Conservation (phyloP, 2,329 filamentous ascomycete genomes). For the Sclerotinia trifoliorum region DNA sequence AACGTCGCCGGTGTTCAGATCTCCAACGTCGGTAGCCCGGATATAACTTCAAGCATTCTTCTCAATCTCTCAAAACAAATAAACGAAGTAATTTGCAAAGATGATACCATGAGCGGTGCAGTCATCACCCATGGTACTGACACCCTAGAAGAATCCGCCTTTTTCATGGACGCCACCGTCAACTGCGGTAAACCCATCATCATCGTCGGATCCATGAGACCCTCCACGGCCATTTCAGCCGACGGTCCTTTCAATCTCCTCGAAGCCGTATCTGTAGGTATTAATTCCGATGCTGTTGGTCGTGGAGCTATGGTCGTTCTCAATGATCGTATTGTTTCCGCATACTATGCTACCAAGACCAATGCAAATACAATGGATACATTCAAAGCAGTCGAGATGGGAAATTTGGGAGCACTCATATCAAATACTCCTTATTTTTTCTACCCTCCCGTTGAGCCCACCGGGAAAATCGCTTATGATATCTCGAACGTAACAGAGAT, state of each 20-base stretch:
- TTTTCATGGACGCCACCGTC: conserved; percentile 60
- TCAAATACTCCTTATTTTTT: conserved; percentile 60
- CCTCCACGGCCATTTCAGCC: conserved; percentile 59
- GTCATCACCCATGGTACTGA: conserved; percentile 66
- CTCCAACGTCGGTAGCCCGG: conserved; percentile 48
- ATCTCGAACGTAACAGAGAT: conserved; percentile 43
- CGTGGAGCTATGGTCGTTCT: conserved; percentile 60
- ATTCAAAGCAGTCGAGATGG: conserved; percentile 57
- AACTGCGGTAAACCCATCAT: conserved; percentile 59
- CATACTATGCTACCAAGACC: conserved; percentile 60
- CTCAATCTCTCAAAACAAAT: conserved; percentile 50
- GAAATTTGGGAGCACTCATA: conserved; percentile 57
- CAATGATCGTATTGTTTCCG: conserved; percentile 59
- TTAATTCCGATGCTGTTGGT: conserved; percentile 45
- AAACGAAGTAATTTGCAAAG: conserved; percentile 43
- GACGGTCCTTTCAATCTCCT: conserved; percentile 63
- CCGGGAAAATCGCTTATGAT: conserved; percentile 48
- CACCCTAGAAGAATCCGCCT: conserved; percentile 62
- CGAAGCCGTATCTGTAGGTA: conserved; percentile 57
- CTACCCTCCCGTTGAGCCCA: conserved; percentile 51
- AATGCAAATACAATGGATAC: conserved; percentile 63
- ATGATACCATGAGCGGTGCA: conserved; percentile 45
- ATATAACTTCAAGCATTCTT: conserved; percentile 50
- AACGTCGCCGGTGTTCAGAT: conserved; percentile 55
- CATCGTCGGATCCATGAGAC: conserved; percentile 61